Percentiles rank a stretch among this genome's conserved stretches.
phyloP scores from a whole-genome alignment of 306 rosid species.

The Hippophae gyantsensis region DNA sequence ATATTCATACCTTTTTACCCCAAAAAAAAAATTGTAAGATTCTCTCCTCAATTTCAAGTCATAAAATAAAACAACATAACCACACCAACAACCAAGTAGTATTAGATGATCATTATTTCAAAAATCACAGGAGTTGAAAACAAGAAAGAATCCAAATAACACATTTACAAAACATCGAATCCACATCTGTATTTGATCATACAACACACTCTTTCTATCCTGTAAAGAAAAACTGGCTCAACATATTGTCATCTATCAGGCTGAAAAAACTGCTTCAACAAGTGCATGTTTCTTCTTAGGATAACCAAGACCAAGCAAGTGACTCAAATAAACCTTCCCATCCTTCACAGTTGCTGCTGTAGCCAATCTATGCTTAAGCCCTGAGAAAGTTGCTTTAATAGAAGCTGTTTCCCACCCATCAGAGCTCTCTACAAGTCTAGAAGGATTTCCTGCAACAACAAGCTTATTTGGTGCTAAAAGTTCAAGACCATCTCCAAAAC shows the following conservation, averaged over 20 bases:
- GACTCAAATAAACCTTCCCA: slow-evolving; percentile 62
- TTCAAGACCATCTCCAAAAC: slow-evolving; percentile 60
- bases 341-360: slow-evolving; percentile 72
- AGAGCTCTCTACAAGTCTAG: slow-evolving; percentile 65
- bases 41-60: too few relatives aligned
- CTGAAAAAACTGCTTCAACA: slow-evolving; percentile 65
- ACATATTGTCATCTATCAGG: background rate
- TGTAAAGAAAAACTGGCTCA: too few relatives aligned
- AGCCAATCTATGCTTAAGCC: slow-evolving; percentile 64
- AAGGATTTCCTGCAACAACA: slow-evolving; percentile 63
- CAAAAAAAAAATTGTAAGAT: too few relatives aligned
- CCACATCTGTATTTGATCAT: too few relatives aligned
- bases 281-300: slow-evolving; percentile 70
- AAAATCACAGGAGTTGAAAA: too few relatives aligned
- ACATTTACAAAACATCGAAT: too few relatives aligned
- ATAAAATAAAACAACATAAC: too few relatives aligned
- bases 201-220: too few relatives aligned
- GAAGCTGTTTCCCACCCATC: slow-evolving; percentile 83
- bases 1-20: too few relatives aligned
- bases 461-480: slow-evolving; percentile 53
- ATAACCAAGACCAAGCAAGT: slow-evolving; percentile 57
- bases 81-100: too few relatives aligned
- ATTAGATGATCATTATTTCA: too few relatives aligned
- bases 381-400: slow-evolving; percentile 41
- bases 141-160: too few relatives aligned